phyloP scores from a whole-genome alignment of 83 land plant species.

The Thuja plicata region DNA sequence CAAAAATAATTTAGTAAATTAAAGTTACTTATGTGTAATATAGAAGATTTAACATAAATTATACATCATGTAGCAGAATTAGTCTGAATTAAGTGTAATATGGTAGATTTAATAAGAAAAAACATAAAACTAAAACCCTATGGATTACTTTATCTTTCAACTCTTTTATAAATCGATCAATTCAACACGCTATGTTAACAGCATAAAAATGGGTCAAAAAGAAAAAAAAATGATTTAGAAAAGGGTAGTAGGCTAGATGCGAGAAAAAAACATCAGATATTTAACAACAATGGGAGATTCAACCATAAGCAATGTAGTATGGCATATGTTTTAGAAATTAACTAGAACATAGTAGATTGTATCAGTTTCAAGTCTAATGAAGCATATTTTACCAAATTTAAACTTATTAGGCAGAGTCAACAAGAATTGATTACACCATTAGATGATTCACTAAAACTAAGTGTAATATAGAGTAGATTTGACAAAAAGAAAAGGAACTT shows the following conservation, averaged over 20 bases:
- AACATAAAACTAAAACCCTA: too few species aligned
- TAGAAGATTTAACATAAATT: not conserved
- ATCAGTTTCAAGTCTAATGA: too few species aligned
- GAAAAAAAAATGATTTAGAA: not conserved
- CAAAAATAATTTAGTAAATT: not conserved
- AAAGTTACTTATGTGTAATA: too few species aligned
- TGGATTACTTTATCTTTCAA: too few species aligned
- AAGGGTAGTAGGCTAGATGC: not conserved
- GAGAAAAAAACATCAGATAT: not conserved
- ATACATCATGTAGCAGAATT: not conserved
- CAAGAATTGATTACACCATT: not conserved
- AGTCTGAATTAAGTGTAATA: not conserved
- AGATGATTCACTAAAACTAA: not conserved
- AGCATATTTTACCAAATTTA: too few species aligned
- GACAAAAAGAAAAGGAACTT: not conserved
- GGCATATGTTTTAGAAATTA: not conserved
- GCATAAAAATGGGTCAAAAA: not conserved
- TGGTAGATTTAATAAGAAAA: not conserved
- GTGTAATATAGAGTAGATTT: not conserved
- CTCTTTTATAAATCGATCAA: not conserved
- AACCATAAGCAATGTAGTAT: not conserved
- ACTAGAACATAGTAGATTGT: not conserved
- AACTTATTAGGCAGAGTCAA: not conserved
- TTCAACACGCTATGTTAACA: not conserved
- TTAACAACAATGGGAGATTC: not conserved